These are phyloP conservation scores for Medicago truncatula DNA, from an alignment of 306 rosid species.

Conservation along the genomic window MtrunA17r5.0-ANR NC_053045.1:13677001-13677500, in stretches of 20 bases:
- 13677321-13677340: not conserved
- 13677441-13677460: no score
- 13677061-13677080: not conserved
- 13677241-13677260: no score
- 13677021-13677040: not conserved
- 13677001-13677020: not conserved
- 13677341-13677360: constrained; percentile 21
- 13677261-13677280: not conserved
- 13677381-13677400: not conserved
- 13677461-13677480: no score
- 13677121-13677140: not conserved
- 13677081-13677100: not conserved
- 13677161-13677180: not conserved
- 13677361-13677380: not conserved
- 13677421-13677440: not conserved
- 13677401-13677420: no score
- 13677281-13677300: not conserved
- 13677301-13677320: not conserved
- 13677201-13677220: no score
- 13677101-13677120: not conserved
- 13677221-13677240: no score
- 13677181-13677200: no score
- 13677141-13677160: not conserved
- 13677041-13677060: not conserved
- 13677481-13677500: no score